phyloP scores from a whole-genome alignment of 345 rosid genomes.

The sweet orange (Citrus sinensis) region DVS_A1.0 CM039163.1:37842501-37843000 shows the following conservation, averaged over 20 bases:
- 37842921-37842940: not conserved
- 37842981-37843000: not conserved
- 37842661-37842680: slow-evolving; percentile 50
- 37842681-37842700: not conserved
- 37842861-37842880: slow-evolving; percentile 1
- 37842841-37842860: slow-evolving; percentile 82
- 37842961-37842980: not conserved
- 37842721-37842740: slow-evolving; percentile 5
- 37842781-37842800: slow-evolving; percentile 57
- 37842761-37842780: slow-evolving; percentile 53
- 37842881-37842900: not conserved
- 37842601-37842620: slow-evolving; percentile 84
- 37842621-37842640: slow-evolving; percentile 99
- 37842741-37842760: not conserved
- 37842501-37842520: not conserved
- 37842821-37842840: slow-evolving; percentile 93
- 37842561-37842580: slow-evolving; percentile 94
- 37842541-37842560: slow-evolving; percentile 2
- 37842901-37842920: not conserved
- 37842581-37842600: slow-evolving; percentile 83
- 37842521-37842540: not conserved
- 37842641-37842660: slow-evolving; percentile 55
- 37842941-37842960: not conserved
- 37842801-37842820: slow-evolving; percentile 74
- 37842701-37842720: not conserved